Evolutionary conservation across 176 grass and related monocot species (phyloP), one percentile per base, ranked within the genome.

Genomic region (Musa beccarii): DNA sequence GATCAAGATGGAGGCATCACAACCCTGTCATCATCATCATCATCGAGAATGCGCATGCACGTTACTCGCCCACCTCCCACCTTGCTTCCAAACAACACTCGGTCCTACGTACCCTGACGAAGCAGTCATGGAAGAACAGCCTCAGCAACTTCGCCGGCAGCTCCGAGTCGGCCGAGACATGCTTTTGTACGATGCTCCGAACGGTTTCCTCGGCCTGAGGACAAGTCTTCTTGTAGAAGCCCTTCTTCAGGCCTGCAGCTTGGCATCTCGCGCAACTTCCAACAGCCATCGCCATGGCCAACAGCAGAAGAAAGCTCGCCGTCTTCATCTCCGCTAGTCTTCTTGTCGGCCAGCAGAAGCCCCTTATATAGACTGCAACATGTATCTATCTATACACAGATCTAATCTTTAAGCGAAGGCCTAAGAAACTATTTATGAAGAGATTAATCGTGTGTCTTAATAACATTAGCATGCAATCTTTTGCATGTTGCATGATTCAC

Each of bases 211-310:
- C 87, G 15, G 73, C 82, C 24, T 77, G 21, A 15, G 89, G 85
- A 70, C 85, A 91, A 67, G 53, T 85, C 74, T 78, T 85, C 82
- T 87, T 85, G 82, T 91, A 91, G 85, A 91, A 87, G 72, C 68
- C 52, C 66, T 73, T 76, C 78, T 87, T 74, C 66, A 91, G 68
- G 20, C 51, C 79, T 11, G 65, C 50, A 10, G 68, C 84, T 63
- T 87, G 87, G 56, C 66, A 77, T 51, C 59, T 26, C 21, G 68
- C 81, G 55, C 14, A 63, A 78, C 75, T 74, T 65, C 24, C 75
- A 88, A 85, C 53, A 43, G 34, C 34, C 6, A 43, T 43, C 34
- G 34, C 34, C 6, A 43, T 5, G 34, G 34, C 34, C 34, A 43
- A 43, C 34, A 43, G 34, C 0, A 43, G 34, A 43, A 43, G 34